Evolutionary conservation across 2,329 filamentous ascomycete species (phyloP).

Genomic region (Sporothrix luriei): DNA sequence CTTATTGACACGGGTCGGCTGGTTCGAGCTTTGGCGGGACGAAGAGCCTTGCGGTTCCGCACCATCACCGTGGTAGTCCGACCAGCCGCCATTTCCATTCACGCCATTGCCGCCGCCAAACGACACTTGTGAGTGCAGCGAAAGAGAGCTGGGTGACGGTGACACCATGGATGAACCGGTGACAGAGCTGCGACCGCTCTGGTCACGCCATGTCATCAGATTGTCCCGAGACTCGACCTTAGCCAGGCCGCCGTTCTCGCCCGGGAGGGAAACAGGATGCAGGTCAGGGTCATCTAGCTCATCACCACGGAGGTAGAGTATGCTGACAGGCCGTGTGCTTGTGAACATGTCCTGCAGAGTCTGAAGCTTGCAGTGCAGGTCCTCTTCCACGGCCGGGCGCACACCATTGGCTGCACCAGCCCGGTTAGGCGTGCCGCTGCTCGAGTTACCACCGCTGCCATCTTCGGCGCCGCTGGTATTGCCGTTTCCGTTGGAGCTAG

Average conservation of each 20-base stretch:
- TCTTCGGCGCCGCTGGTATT: slow-evolving; percentile 24
- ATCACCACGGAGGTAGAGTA: slow-evolving; percentile 75
- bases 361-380: slow-evolving; percentile 75
- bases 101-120: slow-evolving; percentile 43
- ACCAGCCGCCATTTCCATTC: slow-evolving; percentile 25
- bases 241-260: slow-evolving; percentile 65
- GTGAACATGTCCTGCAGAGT: slow-evolving; percentile 86
- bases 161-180: slow-evolving; percentile 65
- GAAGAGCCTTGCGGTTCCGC: slow-evolving; percentile 47
- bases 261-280: slow-evolving; percentile 72
- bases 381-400: slow-evolving; percentile 66
- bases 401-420: slow-evolving; percentile 36
- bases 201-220: slow-evolving; percentile 51
- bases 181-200: slow-evolving; percentile 60
- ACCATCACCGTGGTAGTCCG: slow-evolving; percentile 32
- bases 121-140: slow-evolving; percentile 60
- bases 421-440: slow-evolving; percentile 21
- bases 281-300: slow-evolving; percentile 78
- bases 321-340: slow-evolving; percentile 75
- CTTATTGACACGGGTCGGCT: slow-evolving; percentile 57
- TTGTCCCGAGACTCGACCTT: slow-evolving; percentile 55
- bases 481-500: slow-evolving; percentile 60
- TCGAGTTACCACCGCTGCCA: slow-evolving; percentile 13
- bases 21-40: slow-evolving; percentile 52
- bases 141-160: slow-evolving; percentile 66